These are phyloP conservation scores for Ceratocystis harringtonii DNA, from an alignment of 2,329 filamentous ascomycete species.

Conservation along the genomic window DNA sequence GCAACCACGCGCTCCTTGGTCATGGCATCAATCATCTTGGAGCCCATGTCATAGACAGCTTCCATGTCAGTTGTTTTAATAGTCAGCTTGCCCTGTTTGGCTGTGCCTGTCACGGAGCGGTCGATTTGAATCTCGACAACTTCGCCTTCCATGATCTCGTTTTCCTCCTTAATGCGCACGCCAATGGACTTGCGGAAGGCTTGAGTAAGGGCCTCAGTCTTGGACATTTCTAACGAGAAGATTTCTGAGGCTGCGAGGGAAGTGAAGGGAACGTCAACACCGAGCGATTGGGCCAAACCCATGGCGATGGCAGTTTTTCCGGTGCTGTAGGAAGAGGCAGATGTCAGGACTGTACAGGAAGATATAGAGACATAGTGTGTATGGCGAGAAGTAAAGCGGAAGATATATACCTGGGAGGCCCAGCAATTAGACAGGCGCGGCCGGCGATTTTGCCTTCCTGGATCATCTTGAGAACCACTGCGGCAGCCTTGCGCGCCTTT, in stretches of 20 bases:
- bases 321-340: conserved; percentile 45
- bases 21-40: conserved; percentile 99
- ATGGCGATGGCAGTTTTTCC: conserved; percentile 98
- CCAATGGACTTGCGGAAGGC: conserved; percentile 98
- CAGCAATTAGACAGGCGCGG: conserved; percentile 83
- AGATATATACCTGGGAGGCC: conserved; percentile 58
- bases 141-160: conserved; percentile 97
- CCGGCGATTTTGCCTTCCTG: conserved; percentile 98
- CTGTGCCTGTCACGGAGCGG: conserved; percentile 84
- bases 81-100: conserved; percentile 96
- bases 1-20: conserved; percentile 99
- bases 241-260: conserved; percentile 93
- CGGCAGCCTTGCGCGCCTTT: conserved; percentile 90
- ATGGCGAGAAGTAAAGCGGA: not conserved
- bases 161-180: conserved; percentile 96
- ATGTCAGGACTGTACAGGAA: not conserved
- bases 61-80: conserved; percentile 99
- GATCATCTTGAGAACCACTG: conserved; percentile 95
- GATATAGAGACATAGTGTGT: not conserved
- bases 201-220: conserved; percentile 94
- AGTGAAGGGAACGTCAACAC: conserved; percentile 88
- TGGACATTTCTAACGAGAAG: conserved; percentile 98
- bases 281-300: conserved; percentile 95
- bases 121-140: conserved; percentile 99
- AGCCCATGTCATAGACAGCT: conserved; percentile 98